These are phyloP conservation scores for Carpinus viminea DNA, from an alignment of 306 rosid genomes.

Conservation along the genomic window DNA sequence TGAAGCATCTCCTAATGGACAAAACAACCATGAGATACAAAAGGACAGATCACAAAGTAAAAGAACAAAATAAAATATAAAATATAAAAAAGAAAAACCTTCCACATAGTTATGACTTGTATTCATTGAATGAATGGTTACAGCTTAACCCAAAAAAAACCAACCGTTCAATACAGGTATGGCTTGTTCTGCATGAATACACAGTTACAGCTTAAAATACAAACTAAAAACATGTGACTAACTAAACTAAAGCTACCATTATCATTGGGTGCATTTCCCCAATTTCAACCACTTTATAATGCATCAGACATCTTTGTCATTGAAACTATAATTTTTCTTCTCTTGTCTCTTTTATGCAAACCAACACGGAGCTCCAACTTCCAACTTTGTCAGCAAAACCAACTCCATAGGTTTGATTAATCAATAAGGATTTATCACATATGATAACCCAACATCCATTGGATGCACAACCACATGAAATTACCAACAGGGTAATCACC, in stretches of 20 bases:
- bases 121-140: conserved; percentile 9
- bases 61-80: not conserved
- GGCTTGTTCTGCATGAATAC: not conserved
- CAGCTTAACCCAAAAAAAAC: no score
- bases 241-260: not conserved
- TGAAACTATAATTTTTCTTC: not conserved
- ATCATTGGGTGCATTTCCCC: not conserved
- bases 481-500: not conserved
- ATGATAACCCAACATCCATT: not conserved
- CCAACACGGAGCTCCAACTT: not conserved
- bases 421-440: not conserved
- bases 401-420: not conserved
- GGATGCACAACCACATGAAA: not conserved
- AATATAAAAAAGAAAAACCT: not conserved
- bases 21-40: conserved; percentile 35
- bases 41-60: conserved; percentile 12
- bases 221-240: not conserved
- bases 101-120: conserved; percentile 5
- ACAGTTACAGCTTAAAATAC: not conserved
- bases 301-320: not conserved
- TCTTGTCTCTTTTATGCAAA: not conserved
- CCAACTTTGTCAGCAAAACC: not conserved
- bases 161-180: not conserved
- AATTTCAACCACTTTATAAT: not conserved
- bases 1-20: conserved; percentile 76